These are phyloP conservation scores for Trichoderma sp. DNA, from an alignment of 2,329 filamentous ascomycete genomes.

Conservation along the genomic window DNA sequence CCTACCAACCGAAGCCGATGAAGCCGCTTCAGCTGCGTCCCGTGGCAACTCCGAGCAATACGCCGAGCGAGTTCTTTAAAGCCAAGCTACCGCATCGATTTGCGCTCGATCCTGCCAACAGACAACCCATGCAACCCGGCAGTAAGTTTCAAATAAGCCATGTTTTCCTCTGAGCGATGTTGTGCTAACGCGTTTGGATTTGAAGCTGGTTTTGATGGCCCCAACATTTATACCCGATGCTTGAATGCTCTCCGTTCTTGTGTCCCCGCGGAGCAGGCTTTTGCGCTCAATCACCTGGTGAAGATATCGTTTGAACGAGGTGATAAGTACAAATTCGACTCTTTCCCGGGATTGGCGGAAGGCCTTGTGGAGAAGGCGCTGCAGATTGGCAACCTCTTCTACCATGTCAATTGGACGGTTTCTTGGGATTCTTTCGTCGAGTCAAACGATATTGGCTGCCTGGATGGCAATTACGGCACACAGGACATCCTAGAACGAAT, in stretches of 20 bases:
- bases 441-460: slow-evolving; percentile 47
- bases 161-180: not conserved
- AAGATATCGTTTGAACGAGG: slow-evolving; percentile 94
- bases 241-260: slow-evolving; percentile 79
- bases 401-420: slow-evolving; percentile 77
- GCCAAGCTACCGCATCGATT: slow-evolving; percentile 43
- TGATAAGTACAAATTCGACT: slow-evolving; percentile 93
- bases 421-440: slow-evolving; percentile 60
- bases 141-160: slow-evolving; percentile 46
- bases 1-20: slow-evolving; percentile 65
- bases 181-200: not conserved
- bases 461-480: slow-evolving; percentile 50
- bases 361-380: slow-evolving; percentile 82
- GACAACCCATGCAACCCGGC: slow-evolving; percentile 56
- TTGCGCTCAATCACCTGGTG: slow-evolving; percentile 87
- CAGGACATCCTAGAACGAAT: slow-evolving; percentile 64
- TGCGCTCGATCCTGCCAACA: slow-evolving; percentile 31
- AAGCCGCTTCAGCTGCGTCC: slow-evolving; percentile 67
- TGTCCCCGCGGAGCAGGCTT: slow-evolving; percentile 80
- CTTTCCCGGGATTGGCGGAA: slow-evolving; percentile 84
- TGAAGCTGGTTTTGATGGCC: slow-evolving; percentile 63
- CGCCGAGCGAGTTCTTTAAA: slow-evolving; percentile 60
- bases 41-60: slow-evolving; percentile 72
- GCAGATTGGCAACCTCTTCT: slow-evolving; percentile 74
- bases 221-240: slow-evolving; percentile 89